Base-by-base conservation (phyloP, 129 eudicot genomes). In the Smallanthus sonchifolius region DNA sequence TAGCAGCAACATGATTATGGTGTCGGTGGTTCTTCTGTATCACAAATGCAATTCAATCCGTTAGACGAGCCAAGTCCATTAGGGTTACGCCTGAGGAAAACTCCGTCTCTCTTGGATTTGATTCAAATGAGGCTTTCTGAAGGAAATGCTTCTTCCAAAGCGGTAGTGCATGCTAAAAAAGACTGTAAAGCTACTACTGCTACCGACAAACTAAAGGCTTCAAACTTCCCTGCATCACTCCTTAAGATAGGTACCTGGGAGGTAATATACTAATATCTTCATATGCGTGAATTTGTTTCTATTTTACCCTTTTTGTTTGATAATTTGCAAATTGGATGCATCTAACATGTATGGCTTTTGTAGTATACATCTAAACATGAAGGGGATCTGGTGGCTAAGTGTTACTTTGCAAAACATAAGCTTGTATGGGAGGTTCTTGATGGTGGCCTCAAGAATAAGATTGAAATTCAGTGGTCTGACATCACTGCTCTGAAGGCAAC, bases 401-500 rank as follows among this genome's bases (percentile, higher is more conserved):
- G 98, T 76, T 93, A 93, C 78, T 93, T 88, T 78, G 98, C 97
- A 5, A 93, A 93, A 87, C 97, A 93, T 79, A 93, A 93, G 87
- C 86, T 93, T 69, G 98, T 90, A 3, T 93, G 98, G 98, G 98
- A 93, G 83, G 96, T 93, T 81, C 97, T 93, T 69, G 97, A 93
- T 68, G 97, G 97, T 7, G 98, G 98, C 11, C 97, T 90, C 42
- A 93, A 93, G 86, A 93, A 93, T 82, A 93, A 90, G 94, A 86
- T 93, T 48, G 98, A 93, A 82, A 87, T 93, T 78, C 97, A 87
- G 84, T 93, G 97, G 98, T 93, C 98, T 55, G 97, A 93, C 70
- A 93, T 93, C 44, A 78, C 83, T 90, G 91, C 89, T 60, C 24
- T 93, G 75, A 93, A 90, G 81, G 98, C 98, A 65, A 86, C 68